These are phyloP conservation scores for Pythium aphanidermatum DNA, from an alignment of 352 stramenopile species.

Conservation along the genomic window DNA sequence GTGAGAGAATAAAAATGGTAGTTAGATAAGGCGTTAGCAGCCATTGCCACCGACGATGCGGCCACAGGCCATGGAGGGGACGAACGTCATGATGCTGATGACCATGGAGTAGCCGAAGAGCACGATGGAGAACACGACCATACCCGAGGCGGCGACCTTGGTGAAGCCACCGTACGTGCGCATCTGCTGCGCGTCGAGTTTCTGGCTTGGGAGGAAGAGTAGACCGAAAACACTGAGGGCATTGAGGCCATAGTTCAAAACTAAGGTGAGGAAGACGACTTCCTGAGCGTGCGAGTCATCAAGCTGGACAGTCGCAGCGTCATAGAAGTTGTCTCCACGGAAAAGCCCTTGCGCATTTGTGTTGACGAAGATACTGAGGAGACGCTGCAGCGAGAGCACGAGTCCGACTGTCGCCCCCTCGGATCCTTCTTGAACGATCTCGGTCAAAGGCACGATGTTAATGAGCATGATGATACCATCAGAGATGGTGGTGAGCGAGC, in stretches of 20 bases:
- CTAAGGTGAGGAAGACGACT: conserved; percentile 22
- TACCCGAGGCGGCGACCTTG: conserved; percentile 34
- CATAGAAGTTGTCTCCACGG: conserved; percentile 23
- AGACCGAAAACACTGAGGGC: conserved; percentile 20
- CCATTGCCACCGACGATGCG: conserved; percentile 12
- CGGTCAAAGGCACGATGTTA: conserved; percentile 25
- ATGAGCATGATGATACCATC: conserved; percentile 25
- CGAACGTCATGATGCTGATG: conserved; percentile 34
- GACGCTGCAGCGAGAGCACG: conserved; percentile 21
- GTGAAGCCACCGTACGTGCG: conserved; percentile 61
- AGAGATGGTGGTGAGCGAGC: conserved; percentile 20
- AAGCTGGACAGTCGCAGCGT: conserved; percentile 2
- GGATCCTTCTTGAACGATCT: conserved; percentile 28
- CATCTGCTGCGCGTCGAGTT: conserved; percentile 57
- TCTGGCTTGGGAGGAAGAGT: conserved; percentile 41
- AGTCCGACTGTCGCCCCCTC: conserved; percentile 22
- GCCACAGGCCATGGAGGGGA: conserved; percentile 5
- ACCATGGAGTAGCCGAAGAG: conserved; percentile 56
- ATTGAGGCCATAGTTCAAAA: conserved; percentile 31
- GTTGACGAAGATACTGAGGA: conserved; percentile 26
- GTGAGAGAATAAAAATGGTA: too few species aligned
- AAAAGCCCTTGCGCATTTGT: conserved; percentile 25
- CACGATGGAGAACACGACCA: conserved; percentile 50
- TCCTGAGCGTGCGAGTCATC: conserved; percentile 13
- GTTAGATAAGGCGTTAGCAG: too few species aligned